Evolutionary conservation across 805 yeast genomes (phyloP), one percentile per base, ranked within the genome.

Genomic region (Tetrapisispora fleetii): DNA sequence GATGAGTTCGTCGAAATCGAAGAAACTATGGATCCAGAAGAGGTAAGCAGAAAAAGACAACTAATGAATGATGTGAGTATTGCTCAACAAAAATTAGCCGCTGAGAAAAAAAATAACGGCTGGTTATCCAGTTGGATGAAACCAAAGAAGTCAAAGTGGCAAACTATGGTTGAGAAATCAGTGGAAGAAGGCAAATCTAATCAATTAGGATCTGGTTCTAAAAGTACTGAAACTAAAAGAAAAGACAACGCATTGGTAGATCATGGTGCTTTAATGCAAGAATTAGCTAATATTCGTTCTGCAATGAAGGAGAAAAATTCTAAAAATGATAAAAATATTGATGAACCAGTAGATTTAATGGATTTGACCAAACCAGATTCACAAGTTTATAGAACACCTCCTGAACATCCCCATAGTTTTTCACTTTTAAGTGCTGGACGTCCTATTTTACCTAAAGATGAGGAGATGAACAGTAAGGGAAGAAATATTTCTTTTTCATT

Each of bases 1-100:
- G 99, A 93, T 50, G 96, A 90, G 63, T 93, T 93, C 62, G 83
- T 85, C 18, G 99, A 93, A 65, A 90, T 93, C 55, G 97, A 90
- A 63, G 97, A 91, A 60, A 57, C 59, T 6, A 95, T 96, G 0
- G 96, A 91, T 64, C 87, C 95, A 2, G 95, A 87, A 55, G 80
- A 83, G 58, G 76, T 79, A 22, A 89, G 89, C 54, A 79, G 91
- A 54, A 95, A 89, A 59, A 73, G 96, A 51, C 80, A 86, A 59
- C 71, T 93, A 58, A 75, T 93, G 13, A 72, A 74, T 49, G 99
- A 93, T 62, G 85, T 91, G 57, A 96, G 88, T 55, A 87, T 84
- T 54, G 95, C 95, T 0, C 76, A 86, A 48, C 80, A 78, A 47
- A 77, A 77, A 53, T 71, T 80, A 73, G 67, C 67, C 14, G 65